Base-by-base conservation (phyloP, 148 eudicot species). In the Vaccinium vitisidaea region DNA sequence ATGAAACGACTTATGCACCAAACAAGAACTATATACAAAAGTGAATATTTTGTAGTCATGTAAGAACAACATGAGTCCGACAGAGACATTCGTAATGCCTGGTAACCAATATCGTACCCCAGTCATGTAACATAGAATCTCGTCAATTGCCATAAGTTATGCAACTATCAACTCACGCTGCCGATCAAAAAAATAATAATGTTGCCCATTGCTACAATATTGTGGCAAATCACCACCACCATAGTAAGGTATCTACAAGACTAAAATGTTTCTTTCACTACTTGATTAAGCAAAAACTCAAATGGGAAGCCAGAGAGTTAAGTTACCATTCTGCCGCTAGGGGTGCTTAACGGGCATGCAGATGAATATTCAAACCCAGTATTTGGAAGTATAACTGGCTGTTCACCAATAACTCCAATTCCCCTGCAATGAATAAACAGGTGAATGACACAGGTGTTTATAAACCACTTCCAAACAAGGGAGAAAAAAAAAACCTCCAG, bases 351-450 rank as follows among this genome's bases (percentile, higher is more conserved):
- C 39, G 98, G 99, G 87, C 99, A 97, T 19, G 99, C 99, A 70
- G 99, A 97, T 43, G 99, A 95, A 84, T 97, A 97, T 88, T 97
- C 99, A 88, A 97, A 97, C 32, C 96, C 92, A 73, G 92, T 95
- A n/a, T 87, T 92, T n/a, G 99, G 98, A 85, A 97, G 99, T 87
- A 97, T 87, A 80, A 94, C 99, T 13, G 99, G 99, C 85, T 97
- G 99, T 87, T 97, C 99, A 52, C 98, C 99, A 79, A 97, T 94
- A 58, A 97, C 99, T 80, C 99, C 99, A 65, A 90, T 89, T 53
- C 98, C 99, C 93, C 98, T 95, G 89, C 83, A 70, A 85, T 49
- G 56, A 85, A 69, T 67, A 73, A 89, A 73, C 46, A 80, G 79
- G 70, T 77, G 36, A 54, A 80, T 30, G 59, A 5, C 59, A 54